Base-by-base conservation (phyloP, 139 green algal genomes). In the Micromonas pusilla region DNA sequence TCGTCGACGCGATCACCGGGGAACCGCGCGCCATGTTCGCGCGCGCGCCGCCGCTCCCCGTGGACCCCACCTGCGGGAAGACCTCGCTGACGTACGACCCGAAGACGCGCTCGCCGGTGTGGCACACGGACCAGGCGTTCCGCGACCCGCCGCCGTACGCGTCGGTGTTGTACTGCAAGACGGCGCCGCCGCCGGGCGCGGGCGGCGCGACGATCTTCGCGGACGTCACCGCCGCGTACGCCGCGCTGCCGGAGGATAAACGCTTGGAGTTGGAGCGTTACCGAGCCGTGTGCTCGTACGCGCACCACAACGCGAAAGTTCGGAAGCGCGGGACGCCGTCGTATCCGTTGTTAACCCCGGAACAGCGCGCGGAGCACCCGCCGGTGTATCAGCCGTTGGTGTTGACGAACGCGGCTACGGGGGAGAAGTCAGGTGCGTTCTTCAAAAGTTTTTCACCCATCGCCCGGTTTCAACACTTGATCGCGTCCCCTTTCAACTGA, bases 81-180 rank as follows among this genome's bases (percentile, higher is more conserved):
- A 9, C 45, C 45, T 23, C 45, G 45, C 45, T 57, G 45, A 9
- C 9, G 45, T 57, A 57, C 45, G 45, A 57, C 16, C 45, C 45
- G 45, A 16, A 70, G 62, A 5, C 6, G 26, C 6, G 62, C 5
- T 33, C 62, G 62, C 62, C 28, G 9, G 28, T 33, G 28, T 70
- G 62, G 62, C 62, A 70, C 62, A 70, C 62, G 26, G 62, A 70
- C 62, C 62, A 70, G 62, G 26, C 28, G 26, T 70, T 70, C 62
- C 62, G 62, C 13, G 62, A 31, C 26, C 62, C 62, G 26, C 62
- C n/a, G 13, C 62, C 62, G 62, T 33, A 20, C 62, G 62, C 26
- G 13, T 30, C 9, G 9, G 13, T 33, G 62, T 16, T 70, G 9
- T 31, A 31, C 26, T 70, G 62, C 62, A 16, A 30, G 26, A 33